These are phyloP conservation scores for Globisporangium recalcitrans DNA, from an alignment of 352 stramenopile species.

Conservation along the genomic window DNA sequence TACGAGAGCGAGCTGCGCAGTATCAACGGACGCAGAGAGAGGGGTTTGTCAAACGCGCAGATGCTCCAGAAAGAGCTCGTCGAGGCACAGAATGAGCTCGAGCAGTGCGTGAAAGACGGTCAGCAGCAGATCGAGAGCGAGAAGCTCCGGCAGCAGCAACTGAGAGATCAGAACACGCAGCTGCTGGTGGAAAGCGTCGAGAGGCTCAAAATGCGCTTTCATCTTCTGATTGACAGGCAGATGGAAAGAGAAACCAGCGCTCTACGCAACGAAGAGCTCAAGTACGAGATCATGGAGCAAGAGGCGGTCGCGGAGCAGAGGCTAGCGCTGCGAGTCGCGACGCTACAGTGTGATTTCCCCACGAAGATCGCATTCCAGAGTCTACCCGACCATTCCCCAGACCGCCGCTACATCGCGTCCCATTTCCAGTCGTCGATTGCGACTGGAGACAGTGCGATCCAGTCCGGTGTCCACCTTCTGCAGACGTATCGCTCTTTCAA, in stretches of 20 bases:
- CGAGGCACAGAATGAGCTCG: slow-evolving; percentile 50
- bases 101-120: slow-evolving; percentile 36
- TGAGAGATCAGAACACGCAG: slow-evolving; percentile 36
- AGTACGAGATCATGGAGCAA: slow-evolving; percentile 43
- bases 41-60: slow-evolving; percentile 38
- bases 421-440: slow-evolving; percentile 23
- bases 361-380: slow-evolving; percentile 41
- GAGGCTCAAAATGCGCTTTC: slow-evolving; percentile 27
- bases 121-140: slow-evolving; percentile 43
- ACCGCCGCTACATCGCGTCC: slow-evolving; percentile 40
- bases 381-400: slow-evolving; percentile 34
- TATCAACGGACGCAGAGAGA: slow-evolving; percentile 37
- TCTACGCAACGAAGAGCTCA: slow-evolving; percentile 26
- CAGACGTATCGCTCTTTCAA: slow-evolving; percentile 51
- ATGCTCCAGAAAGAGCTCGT: slow-evolving; percentile 67
- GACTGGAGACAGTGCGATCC: neutral
- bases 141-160: slow-evolving; percentile 32
- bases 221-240: slow-evolving; percentile 17
- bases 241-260: slow-evolving; percentile 19
- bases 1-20: slow-evolving; percentile 55
- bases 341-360: slow-evolving; percentile 31
- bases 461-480: slow-evolving; percentile 24
- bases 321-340: slow-evolving; percentile 28
- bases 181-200: slow-evolving; percentile 34
- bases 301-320: slow-evolving; percentile 39